Percentiles rank a stretch among this genome's conserved stretches.
Evolutionary conservation across 306 rosid species (phyloP).

Genomic region (Casuarina cunninghamiana): DNA sequence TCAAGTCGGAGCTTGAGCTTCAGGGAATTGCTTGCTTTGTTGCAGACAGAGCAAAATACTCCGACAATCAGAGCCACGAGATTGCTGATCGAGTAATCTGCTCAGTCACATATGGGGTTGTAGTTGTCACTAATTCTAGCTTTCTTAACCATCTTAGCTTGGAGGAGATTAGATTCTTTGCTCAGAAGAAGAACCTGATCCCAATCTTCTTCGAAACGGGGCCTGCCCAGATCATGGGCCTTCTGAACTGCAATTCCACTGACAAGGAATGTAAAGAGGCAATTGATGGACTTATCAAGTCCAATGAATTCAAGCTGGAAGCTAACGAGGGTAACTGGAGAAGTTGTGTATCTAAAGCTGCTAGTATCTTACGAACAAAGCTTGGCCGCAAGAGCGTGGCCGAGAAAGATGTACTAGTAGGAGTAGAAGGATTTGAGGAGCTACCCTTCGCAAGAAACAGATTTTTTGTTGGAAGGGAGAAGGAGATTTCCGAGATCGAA

Average conservation of each 20-base stretch:
- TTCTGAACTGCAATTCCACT: constrained; percentile 48
- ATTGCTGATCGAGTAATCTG: constrained; percentile 79
- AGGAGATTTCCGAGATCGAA: constrained; percentile 78
- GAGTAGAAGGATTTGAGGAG: constrained; percentile 40
- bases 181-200: constrained; percentile 84
- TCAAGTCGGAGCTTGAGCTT: constrained; percentile 84
- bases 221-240: constrained; percentile 52
- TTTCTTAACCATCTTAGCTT: constrained; percentile 58
- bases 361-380: constrained; percentile 57
- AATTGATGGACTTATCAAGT: constrained; percentile 60
- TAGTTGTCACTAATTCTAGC: constrained; percentile 61
- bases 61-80: constrained; percentile 76
- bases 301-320: constrained; percentile 60
- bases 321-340: constrained; percentile 76
- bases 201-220: constrained; percentile 68
- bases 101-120: constrained; percentile 71
- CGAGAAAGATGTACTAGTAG: constrained; percentile 25
- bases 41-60: constrained; percentile 75
- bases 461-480: constrained; percentile 72
- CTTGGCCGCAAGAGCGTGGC: constrained; percentile 68
- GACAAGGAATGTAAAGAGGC: constrained; percentile 70
- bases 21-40: constrained; percentile 87
- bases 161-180: constrained; percentile 81
- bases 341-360: constrained; percentile 53
- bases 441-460: constrained; percentile 66